Conservation (phyloP, 306 rosid species). For the Lablab purpureus region DNA sequence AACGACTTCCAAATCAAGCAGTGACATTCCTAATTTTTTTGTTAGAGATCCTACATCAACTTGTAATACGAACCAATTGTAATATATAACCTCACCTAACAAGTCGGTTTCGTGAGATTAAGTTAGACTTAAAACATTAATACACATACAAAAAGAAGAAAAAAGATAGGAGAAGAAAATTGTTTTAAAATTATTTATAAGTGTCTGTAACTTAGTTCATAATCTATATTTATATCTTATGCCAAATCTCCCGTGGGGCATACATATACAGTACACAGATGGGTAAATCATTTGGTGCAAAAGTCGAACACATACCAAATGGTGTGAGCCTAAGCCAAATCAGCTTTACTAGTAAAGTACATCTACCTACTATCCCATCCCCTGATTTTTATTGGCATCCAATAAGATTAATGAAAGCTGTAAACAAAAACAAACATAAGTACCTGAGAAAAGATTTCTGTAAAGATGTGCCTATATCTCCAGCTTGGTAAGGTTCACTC, state of each 20-base stretch:
- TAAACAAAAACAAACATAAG: constrained; percentile 23
- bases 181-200: constrained; percentile 23
- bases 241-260: constrained; percentile 29
- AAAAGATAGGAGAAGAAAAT: constrained; percentile 1
- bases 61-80: no score
- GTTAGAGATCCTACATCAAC: no score
- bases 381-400: constrained; percentile 41
- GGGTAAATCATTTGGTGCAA: constrained; percentile 38
- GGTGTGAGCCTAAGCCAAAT: constrained; percentile 31
- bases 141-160: constrained; percentile 7
- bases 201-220: constrained; percentile 14
- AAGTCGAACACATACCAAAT: constrained; percentile 35
- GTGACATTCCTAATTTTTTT: constrained; percentile 16
- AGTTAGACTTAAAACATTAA: neutral
- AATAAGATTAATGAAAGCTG: constrained; percentile 33
- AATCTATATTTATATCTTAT: constrained; percentile 27
- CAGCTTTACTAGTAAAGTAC: constrained; percentile 32
- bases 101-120: fast-evolving
- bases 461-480: constrained; percentile 76
- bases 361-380: constrained; percentile 39
- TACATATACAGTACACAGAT: constrained; percentile 30
- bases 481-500: constrained; percentile 77
- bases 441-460: constrained; percentile 90
- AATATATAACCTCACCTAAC: no score
- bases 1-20: constrained; percentile 20